phyloP scores from a whole-genome alignment of 108 stramenopile genomes.

The Chaetoceros muelleri region DNA sequence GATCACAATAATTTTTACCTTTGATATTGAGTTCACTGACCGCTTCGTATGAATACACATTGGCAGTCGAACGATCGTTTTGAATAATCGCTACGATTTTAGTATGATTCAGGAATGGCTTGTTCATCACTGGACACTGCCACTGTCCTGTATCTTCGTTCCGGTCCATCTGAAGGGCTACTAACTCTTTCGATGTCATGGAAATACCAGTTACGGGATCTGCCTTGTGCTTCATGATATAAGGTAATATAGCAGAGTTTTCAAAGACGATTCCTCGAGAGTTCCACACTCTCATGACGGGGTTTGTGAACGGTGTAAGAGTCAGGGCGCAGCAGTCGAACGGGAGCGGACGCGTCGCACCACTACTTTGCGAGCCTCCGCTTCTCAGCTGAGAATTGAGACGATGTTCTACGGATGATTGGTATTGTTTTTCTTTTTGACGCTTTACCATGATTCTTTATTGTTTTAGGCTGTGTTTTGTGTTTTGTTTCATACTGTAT shows the following conservation, averaged over 20 bases:
- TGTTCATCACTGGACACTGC: slow-evolving; percentile 96
- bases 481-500: too few species aligned
- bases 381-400: slow-evolving; percentile 47
- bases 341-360: slow-evolving; percentile 49
- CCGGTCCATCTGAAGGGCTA: slow-evolving; percentile 74
- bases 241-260: slow-evolving; percentile 69
- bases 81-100: slow-evolving; percentile 86
- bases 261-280: slow-evolving; percentile 87
- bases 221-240: slow-evolving; percentile 71
- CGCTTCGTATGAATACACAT: slow-evolving; percentile 79
- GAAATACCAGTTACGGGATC: slow-evolving; percentile 81
- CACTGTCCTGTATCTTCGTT: slow-evolving; percentile 82
- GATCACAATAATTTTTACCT: slow-evolving; percentile 58
- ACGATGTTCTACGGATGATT: slow-evolving; percentile 61
- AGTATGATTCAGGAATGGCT: slow-evolving; percentile 79
- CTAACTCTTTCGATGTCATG: slow-evolving; percentile 50
- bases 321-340: slow-evolving; percentile 96
- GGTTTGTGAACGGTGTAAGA: slow-evolving; percentile 66
- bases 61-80: slow-evolving; percentile 37
- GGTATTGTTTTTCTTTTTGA: slow-evolving; percentile 84
- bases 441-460: slow-evolving; percentile 82
- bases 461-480: too few species aligned
- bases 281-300: slow-evolving; percentile 41
- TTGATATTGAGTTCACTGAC: slow-evolving; percentile 79
- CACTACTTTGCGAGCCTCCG: slow-evolving; percentile 10